Evolutionary conservation across 1,139 yeast genomes (phyloP).

Genomic region (Sugiyamaella castrensis): DNA sequence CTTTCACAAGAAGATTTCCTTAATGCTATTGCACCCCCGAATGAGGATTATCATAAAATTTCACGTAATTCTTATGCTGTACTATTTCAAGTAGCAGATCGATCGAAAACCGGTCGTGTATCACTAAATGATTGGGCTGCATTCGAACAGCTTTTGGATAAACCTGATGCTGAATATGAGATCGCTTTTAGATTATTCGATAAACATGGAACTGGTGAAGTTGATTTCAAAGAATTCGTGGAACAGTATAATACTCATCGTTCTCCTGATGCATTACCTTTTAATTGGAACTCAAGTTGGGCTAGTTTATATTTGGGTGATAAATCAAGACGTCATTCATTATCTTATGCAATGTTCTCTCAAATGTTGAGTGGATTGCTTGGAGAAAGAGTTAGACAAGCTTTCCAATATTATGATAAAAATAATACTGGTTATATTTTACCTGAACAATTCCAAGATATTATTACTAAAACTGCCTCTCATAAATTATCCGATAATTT

Average conservation of each 20-base stretch:
- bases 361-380: constrained; percentile 46
- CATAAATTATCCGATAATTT: constrained; percentile 45
- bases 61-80: constrained; percentile 44
- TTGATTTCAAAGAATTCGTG: constrained; percentile 42
- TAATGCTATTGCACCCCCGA: constrained; percentile 43
- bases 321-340: constrained; percentile 38
- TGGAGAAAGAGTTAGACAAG: constrained; percentile 48
- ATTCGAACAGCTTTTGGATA: constrained; percentile 40
- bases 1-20: constrained; percentile 47
- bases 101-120: constrained; percentile 34
- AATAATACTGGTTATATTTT: constrained; percentile 41
- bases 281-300: constrained; percentile 46
- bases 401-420: constrained; percentile 41
- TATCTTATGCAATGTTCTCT: constrained; percentile 44
- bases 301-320: constrained; percentile 43
- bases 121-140: constrained; percentile 42
- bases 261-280: constrained; percentile 40
- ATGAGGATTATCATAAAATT: constrained; percentile 44
- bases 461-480: constrained; percentile 39
- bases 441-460: constrained; percentile 42
- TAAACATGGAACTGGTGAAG: constrained; percentile 40
- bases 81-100: constrained; percentile 44
- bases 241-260: constrained; percentile 38
- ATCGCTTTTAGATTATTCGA: constrained; percentile 46
- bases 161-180: constrained; percentile 49